Evolutionary conservation across 495 filamentous ascomycete species (phyloP).

Genomic region (Hypoxylon cercidicola): DNA sequence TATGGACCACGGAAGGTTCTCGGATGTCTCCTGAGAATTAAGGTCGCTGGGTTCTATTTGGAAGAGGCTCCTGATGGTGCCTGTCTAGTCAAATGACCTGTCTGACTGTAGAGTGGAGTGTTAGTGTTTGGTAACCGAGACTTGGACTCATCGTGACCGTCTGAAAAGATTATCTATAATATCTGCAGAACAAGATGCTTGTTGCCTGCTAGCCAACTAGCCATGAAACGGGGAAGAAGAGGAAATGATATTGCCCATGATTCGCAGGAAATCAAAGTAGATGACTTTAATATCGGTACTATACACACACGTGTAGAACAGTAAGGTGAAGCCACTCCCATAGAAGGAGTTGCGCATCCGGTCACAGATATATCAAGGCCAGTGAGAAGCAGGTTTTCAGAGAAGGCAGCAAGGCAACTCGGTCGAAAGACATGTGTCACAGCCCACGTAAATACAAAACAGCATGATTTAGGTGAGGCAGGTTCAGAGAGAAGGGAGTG

Average conservation of each 20-base stretch:
- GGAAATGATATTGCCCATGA: conserved; percentile 20
- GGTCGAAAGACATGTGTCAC: conserved; percentile 24
- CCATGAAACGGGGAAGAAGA: conserved; percentile 19
- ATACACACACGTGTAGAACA: conserved; percentile 25
- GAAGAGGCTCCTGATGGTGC: conserved; percentile 16
- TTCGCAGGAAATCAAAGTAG: conserved; percentile 20
- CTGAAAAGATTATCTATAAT: conserved; percentile 24
- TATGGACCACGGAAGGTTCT: conserved; percentile 23
- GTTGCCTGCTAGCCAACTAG: conserved; percentile 7
- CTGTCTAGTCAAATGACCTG: conserved; percentile 24
- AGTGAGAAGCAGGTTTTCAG: conserved; percentile 15
- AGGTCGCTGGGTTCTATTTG: conserved; percentile 14
- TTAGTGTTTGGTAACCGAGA: conserved; percentile 39
- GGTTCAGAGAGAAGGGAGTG: not conserved
- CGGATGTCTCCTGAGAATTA: conserved; percentile 15
- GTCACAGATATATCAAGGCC: conserved; percentile 27
- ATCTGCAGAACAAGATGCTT: conserved; percentile 13
- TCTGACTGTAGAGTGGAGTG: conserved; percentile 22
- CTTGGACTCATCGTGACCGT: conserved; percentile 15
- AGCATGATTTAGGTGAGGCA: conserved; percentile 13
- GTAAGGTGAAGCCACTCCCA: conserved; percentile 9
- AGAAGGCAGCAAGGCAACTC: conserved; percentile 17
- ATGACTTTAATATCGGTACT: conserved; percentile 23
- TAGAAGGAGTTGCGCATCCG: conserved; percentile 13
- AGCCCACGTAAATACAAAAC: conserved; percentile 29